Conservation (phyloP, 306 rosid species). For the Cicer bijugum region DNA sequence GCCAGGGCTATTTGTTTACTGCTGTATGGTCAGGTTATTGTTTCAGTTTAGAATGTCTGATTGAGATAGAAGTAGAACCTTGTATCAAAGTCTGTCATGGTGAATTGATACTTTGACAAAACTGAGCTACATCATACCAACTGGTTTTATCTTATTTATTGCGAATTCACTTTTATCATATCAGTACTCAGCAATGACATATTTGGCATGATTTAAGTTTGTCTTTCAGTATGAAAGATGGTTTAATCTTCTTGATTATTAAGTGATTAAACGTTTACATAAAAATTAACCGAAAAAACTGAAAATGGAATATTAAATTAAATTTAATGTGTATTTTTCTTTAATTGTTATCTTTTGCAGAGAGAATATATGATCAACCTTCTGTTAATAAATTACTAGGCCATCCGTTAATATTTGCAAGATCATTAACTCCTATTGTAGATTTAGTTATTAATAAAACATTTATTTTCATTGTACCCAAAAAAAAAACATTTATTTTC, state of each 20-base stretch:
- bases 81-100: background rate
- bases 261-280: too few species aligned
- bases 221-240: background rate
- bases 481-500: background rate
- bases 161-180: background rate
- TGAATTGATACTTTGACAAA: background rate
- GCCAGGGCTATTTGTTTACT: constrained; percentile 8
- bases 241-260: background rate
- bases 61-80: too few species aligned
- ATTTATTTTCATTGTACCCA: too few species aligned
- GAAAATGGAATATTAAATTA: too few species aligned
- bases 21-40: constrained; percentile 21
- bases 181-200: background rate
- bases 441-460: background rate
- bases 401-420: background rate
- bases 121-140: background rate
- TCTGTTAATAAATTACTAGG: background rate
- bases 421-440: background rate
- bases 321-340: background rate
- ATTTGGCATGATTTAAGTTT: background rate
- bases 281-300: too few species aligned
- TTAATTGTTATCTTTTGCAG: background rate
- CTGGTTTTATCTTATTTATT: background rate
- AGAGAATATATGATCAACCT: background rate
- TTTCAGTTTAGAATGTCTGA: background rate